These are phyloP conservation scores for Tremellales sp. DNA, from an alignment of 1,284 basidiomycete species.

Conservation along the genomic window DNA sequence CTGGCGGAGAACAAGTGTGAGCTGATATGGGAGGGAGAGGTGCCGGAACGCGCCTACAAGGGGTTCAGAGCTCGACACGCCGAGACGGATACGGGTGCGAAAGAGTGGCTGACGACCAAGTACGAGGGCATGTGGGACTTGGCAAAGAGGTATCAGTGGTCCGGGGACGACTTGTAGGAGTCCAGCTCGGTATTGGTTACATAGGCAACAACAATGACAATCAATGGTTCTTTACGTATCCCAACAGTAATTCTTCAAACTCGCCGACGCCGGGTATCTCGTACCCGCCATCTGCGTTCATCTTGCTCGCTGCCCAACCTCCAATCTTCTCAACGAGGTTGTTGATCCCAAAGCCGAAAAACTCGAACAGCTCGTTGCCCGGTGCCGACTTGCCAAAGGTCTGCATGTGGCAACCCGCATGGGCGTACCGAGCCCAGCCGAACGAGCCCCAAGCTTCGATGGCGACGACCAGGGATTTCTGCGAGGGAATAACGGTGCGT, in stretches of 20 bases:
- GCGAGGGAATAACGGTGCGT: conserved; percentile 24
- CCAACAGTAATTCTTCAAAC: conserved; percentile 36
- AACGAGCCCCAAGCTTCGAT: conserved; percentile 39
- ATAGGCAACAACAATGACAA: not conserved
- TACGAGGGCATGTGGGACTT: conserved; percentile 90
- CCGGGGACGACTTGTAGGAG: conserved; percentile 44
- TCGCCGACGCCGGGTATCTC: conserved; percentile 37
- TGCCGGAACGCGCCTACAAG: conserved; percentile 76
- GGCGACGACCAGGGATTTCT: conserved; percentile 31
- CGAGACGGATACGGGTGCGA: conserved; percentile 77
- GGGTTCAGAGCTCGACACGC: conserved; percentile 78
- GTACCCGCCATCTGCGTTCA: conserved; percentile 10
- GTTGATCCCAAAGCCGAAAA: conserved; percentile 39
- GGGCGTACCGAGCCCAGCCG: conserved; percentile 44
- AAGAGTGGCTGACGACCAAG: conserved; percentile 77
- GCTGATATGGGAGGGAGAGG: conserved; percentile 86
- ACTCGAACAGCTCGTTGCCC: conserved; percentile 30
- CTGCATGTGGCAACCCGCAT: conserved; percentile 39
- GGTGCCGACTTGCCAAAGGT: conserved; percentile 42
- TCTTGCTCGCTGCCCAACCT: conserved; percentile 17
- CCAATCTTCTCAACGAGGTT: conserved; percentile 31
- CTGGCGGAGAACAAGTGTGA: conserved; percentile 84
- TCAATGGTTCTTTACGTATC: not conserved
- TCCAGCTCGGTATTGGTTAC: not conserved
- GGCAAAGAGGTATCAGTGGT: conserved; percentile 62